A percentile compares a stretch with the other conserved stretches of the same genome.
These are phyloP conservation scores for Populus hybrid DNA, from an alignment of 441 rosid genomes.

Conservation along the genomic window DNA sequence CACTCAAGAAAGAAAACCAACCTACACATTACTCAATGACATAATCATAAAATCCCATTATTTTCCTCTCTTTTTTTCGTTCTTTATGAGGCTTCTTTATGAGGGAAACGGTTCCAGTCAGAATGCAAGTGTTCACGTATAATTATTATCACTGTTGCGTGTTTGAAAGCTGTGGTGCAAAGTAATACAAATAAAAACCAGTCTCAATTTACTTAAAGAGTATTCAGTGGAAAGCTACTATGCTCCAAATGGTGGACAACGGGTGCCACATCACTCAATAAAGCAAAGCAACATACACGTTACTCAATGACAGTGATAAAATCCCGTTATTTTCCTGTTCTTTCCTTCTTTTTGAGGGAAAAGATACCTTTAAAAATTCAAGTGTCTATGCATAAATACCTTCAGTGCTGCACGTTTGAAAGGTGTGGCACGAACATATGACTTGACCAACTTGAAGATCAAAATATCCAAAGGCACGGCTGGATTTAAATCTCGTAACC, in stretches of 20 bases:
- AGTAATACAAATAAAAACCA: neutral
- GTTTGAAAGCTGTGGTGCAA: conserved; percentile 60
- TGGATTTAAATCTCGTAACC: conserved; percentile 62
- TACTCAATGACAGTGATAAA: neutral
- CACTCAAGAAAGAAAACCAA: neutral
- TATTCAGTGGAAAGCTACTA: neutral
- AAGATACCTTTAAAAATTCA: conserved; percentile 26
- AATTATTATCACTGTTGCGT: too few relatives aligned
- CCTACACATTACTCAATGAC: neutral
- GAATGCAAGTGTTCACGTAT: conserved; percentile 8
- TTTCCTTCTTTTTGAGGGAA: conserved; percentile 47
- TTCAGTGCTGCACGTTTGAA: conserved; percentile 77
- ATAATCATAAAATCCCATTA: neutral
- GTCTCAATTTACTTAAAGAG: neutral
- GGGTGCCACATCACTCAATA: neutral
- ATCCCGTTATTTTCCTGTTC: conserved; percentile 27
- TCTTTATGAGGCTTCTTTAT: conserved; percentile 60
- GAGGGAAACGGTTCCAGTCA: conserved; percentile 37
- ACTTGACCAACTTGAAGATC: conserved; percentile 72
- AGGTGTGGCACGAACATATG: conserved; percentile 71
- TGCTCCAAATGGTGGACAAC: neutral
- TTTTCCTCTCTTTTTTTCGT: neutral
- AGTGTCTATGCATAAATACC: conserved; percentile 39
- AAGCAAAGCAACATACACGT: neutral
- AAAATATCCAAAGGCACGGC: conserved; percentile 71